These are phyloP conservation scores for Apophysomyces sp. DNA, from an alignment of 371 early-diverging fungal species.

Conservation along the genomic window DNA sequence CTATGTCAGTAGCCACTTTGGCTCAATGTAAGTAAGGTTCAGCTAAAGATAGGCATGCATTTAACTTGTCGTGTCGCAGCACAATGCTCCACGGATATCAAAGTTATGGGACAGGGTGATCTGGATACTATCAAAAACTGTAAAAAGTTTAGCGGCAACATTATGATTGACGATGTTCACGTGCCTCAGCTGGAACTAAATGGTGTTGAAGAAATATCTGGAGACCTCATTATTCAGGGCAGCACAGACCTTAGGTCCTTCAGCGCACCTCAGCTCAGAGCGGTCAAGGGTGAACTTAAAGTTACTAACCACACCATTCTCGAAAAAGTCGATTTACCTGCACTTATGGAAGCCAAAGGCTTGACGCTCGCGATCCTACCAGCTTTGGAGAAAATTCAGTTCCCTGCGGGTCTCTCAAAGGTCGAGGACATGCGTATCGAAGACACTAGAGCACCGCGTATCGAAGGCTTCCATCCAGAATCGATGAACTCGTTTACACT, in stretches of 20 bases:
- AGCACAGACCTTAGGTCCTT: constrained; percentile 39
- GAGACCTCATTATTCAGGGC: constrained; percentile 40
- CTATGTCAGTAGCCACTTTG: neutral
- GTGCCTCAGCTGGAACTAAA: constrained; percentile 25
- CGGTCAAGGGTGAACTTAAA: constrained; percentile 41
- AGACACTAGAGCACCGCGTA: constrained; percentile 44
- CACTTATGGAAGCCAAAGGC: constrained; percentile 29
- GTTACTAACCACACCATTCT: constrained; percentile 49
- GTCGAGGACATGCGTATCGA: constrained; percentile 38
- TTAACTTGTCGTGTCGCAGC: neutral
- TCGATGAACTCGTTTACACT: constrained; percentile 37
- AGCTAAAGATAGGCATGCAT: neutral
- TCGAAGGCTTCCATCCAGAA: constrained; percentile 42
- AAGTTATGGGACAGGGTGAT: constrained; percentile 40
- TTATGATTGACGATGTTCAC: constrained; percentile 33
- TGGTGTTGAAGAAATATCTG: constrained; percentile 39
- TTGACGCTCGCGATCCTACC: constrained; percentile 46
- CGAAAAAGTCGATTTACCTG: constrained; percentile 35
- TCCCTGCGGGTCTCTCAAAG: constrained; percentile 44
- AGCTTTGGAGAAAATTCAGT: constrained; percentile 39
- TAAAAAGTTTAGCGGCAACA: constrained; percentile 41
- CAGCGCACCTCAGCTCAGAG: constrained; percentile 42
- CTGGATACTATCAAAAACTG: constrained; percentile 47
- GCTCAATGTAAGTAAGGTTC: neutral
- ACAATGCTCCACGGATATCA: constrained; percentile 26